These are phyloP conservation scores for Euptelea pleiosperma DNA, from an alignment of 164 flowering plant species.

Conservation along the genomic window DNA sequence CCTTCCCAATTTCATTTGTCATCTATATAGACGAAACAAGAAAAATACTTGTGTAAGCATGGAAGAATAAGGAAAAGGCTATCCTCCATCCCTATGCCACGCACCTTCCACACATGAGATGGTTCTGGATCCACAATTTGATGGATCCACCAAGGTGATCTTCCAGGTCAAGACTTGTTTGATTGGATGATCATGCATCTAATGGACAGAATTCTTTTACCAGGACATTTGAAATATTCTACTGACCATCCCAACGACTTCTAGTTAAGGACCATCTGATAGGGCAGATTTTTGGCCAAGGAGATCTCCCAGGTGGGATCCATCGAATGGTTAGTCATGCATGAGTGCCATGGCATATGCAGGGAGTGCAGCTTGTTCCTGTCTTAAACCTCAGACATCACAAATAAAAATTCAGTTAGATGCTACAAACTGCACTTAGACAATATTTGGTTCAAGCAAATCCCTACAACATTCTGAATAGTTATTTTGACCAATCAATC, in stretches of 20 bases:
- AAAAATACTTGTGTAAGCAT: not conserved
- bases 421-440: not conserved
- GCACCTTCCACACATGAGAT: not conserved
- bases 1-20: constrained; percentile 83
- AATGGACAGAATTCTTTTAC: too few species aligned
- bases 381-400: too few species aligned
- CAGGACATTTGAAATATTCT: too few species aligned
- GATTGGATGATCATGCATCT: too few species aligned
- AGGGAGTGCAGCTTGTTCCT: too few species aligned
- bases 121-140: not conserved
- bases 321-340: too few species aligned
- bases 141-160: not conserved
- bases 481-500: not conserved
- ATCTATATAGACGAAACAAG: constrained; percentile 43
- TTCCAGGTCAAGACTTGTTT: not conserved
- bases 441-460: not conserved
- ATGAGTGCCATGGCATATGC: too few species aligned
- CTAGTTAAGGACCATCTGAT: too few species aligned
- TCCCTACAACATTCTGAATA: not conserved
- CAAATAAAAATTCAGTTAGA: too few species aligned
- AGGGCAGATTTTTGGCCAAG: too few species aligned
- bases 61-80: not conserved
- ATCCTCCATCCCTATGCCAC: not conserved
- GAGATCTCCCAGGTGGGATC: too few species aligned
- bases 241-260: too few species aligned